Conservation (phyloP, 2,329 filamentous ascomycete species). For the Neofusicoccum parvum region DNA sequence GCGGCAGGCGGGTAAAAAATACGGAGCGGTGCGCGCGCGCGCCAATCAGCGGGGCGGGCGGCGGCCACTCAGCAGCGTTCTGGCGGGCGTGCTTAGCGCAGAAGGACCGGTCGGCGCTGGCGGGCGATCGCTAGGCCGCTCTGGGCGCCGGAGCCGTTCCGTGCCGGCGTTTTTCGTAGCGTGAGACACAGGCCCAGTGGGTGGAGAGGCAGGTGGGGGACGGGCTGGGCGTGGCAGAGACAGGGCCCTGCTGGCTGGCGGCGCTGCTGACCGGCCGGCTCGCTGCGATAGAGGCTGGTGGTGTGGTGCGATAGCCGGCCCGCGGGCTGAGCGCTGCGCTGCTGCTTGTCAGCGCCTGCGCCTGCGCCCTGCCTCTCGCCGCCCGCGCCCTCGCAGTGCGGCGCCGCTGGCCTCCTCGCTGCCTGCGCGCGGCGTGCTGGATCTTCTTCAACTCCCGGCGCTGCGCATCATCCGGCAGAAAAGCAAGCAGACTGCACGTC, state of each 20-base stretch:
- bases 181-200: slow-evolving; percentile 16
- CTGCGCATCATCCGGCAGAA: slow-evolving; percentile 18
- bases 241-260: slow-evolving; percentile 5
- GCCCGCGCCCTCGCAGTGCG: neutral
- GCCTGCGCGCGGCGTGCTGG: neutral
- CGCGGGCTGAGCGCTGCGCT: neutral
- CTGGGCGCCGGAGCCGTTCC: slow-evolving; percentile 11
- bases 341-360: neutral
- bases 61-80: neutral
- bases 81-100: neutral
- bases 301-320: neutral
- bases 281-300: slow-evolving; percentile 15
- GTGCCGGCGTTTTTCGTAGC: slow-evolving; percentile 16
- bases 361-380: neutral
- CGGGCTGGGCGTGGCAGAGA: slow-evolving; percentile 14
- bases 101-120: slow-evolving; percentile 15
- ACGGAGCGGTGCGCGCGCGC: neutral
- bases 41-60: neutral
- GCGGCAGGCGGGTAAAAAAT: slow-evolving; percentile 15
- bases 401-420: neutral
- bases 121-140: slow-evolving; percentile 12
- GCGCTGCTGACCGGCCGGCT: slow-evolving; percentile 13
- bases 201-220: slow-evolving; percentile 15
- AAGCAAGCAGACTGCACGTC: slow-evolving; percentile 17
- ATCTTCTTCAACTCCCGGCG: slow-evolving; percentile 11